These are phyloP conservation scores for Phytophthora lateralis DNA, from an alignment of 352 stramenopile genomes.

Conservation along the genomic window DNA sequence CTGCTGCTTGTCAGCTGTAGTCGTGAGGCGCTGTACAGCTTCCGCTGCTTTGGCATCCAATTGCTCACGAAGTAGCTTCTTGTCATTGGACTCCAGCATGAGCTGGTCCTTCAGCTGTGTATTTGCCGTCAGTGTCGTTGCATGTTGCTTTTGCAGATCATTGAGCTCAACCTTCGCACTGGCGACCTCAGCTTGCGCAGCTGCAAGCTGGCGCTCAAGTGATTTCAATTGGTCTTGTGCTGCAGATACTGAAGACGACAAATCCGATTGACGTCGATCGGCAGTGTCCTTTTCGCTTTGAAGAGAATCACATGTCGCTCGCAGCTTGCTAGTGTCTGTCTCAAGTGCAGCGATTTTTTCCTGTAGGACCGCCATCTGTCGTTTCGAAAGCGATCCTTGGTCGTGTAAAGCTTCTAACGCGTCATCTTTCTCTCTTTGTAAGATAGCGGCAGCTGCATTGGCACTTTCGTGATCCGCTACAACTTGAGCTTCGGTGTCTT, in stretches of 20 bases:
- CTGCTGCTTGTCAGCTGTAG: constrained; percentile 13
- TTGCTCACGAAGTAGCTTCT: constrained; percentile 43
- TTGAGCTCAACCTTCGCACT: constrained; percentile 32
- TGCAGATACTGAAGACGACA: constrained; percentile 6
- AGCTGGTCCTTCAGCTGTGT: constrained; percentile 49
- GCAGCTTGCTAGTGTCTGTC: constrained; percentile 16
- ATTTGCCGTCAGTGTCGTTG: constrained; percentile 33
- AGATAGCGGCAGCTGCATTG: neutral
- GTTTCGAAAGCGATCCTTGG: constrained; percentile 21
- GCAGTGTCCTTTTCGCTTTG: constrained; percentile 17
- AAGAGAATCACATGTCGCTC: constrained; percentile 14
- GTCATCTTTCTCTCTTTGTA: constrained; percentile 22
- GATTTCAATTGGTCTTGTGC: constrained; percentile 18
- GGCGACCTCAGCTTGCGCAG: constrained; percentile 17
- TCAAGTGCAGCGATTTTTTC: constrained; percentile 21
- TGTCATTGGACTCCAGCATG: constrained; percentile 48
- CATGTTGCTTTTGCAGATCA: constrained; percentile 39
- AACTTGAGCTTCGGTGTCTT: constrained; percentile 1
- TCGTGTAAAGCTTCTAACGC: constrained; percentile 14
- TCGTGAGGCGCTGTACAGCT: constrained; percentile 3
- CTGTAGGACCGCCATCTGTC: constrained; percentile 17
- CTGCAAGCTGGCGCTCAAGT: constrained; percentile 21
- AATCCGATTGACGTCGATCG: constrained; percentile 4
- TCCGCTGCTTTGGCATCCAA: constrained; percentile 25
- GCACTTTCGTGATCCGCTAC: constrained; percentile 10